These are phyloP conservation scores for Trapa bicornis DNA, from an alignment of 345 rosid genomes.

Conservation along the genomic window DNA sequence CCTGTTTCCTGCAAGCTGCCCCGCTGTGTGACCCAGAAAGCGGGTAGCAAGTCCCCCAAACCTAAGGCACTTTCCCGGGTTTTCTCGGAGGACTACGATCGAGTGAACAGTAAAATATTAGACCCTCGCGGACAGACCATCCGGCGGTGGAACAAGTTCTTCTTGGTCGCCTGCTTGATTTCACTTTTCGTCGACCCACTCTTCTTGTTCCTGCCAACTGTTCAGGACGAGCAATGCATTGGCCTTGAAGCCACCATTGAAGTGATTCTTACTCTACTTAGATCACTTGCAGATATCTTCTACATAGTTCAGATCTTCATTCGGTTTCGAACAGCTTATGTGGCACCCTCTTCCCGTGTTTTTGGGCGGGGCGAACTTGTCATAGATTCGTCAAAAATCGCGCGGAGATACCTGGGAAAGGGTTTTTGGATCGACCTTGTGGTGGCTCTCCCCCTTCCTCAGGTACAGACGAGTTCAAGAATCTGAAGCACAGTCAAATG, in stretches of 20 bases:
- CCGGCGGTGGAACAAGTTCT: conserved; percentile 62
- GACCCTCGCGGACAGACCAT: conserved; percentile 65
- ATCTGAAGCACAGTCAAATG: too few relatives aligned
- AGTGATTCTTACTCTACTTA: conserved; percentile 39
- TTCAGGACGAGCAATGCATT: conserved; percentile 40
- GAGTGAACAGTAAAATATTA: conserved; percentile 44
- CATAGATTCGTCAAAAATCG: conserved; percentile 51
- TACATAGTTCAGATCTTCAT: conserved; percentile 59
- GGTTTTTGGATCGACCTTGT: conserved; percentile 58
- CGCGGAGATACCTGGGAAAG: conserved; percentile 39
- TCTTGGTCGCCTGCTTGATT: conserved; percentile 53
- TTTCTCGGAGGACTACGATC: conserved; percentile 69
- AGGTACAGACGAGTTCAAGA: conserved; percentile 23
- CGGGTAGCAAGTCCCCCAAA: conserved; percentile 31
- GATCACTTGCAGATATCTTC: conserved; percentile 67
- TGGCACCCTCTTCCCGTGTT: conserved; percentile 83
- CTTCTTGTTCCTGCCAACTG: conserved; percentile 55
- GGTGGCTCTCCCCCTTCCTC: conserved; percentile 82
- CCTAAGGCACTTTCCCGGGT: conserved; percentile 70
- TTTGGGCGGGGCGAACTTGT: conserved; percentile 90
- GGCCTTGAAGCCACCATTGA: conserved; percentile 43
- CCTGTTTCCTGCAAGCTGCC: conserved; percentile 11
- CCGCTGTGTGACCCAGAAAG: conserved; percentile 13
- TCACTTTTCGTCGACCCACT: conserved; percentile 79
- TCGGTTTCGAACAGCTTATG: conserved; percentile 62